These are phyloP conservation scores for Thielaviopsis punctulata DNA, from an alignment of 2,329 filamentous ascomycete genomes.

Conservation along the genomic window DNA sequence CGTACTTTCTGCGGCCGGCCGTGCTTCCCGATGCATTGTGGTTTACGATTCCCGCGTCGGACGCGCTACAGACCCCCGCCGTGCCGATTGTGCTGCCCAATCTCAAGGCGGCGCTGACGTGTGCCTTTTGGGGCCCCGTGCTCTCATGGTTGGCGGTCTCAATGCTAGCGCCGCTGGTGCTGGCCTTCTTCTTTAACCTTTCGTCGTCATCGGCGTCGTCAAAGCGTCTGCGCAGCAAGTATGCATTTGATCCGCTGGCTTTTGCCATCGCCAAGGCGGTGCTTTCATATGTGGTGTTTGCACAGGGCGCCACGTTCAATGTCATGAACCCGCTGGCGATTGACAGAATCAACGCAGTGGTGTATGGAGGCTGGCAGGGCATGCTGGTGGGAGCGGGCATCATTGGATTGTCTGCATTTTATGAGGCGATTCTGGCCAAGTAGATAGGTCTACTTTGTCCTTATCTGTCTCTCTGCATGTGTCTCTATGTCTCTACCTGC, in stretches of 20 bases:
- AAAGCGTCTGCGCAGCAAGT: conserved; percentile 29
- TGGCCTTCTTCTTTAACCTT: conserved; percentile 85
- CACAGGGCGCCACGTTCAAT: conserved; percentile 43
- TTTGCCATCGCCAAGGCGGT: conserved; percentile 84
- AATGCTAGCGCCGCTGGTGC: conserved; percentile 48
- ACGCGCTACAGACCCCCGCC: conserved; percentile 35
- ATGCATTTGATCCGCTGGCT: conserved; percentile 64
- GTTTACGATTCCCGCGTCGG: conserved; percentile 51
- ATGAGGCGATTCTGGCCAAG: conserved; percentile 61
- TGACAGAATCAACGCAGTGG: conserved; percentile 42
- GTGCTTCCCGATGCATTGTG: conserved; percentile 56
- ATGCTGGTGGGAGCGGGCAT: conserved; percentile 52
- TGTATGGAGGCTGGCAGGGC: conserved; percentile 57
- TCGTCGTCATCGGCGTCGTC: conserved; percentile 27
- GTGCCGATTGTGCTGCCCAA: conserved; percentile 57
- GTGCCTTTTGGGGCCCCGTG: conserved; percentile 69
- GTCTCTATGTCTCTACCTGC: too few relatives aligned
- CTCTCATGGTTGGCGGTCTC: conserved; percentile 61
- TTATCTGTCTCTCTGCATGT: too few relatives aligned
- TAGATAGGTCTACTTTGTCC: too few relatives aligned
- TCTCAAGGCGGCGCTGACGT: conserved; percentile 58
- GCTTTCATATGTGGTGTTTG: conserved; percentile 65
- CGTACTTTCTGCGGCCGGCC: conserved; percentile 49
- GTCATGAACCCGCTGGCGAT: conserved; percentile 43
- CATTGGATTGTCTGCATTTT: conserved; percentile 51